Evolutionary conservation across 2,329 filamentous ascomycete species (phyloP).

Genomic region (Fusarium sp.): DNA sequence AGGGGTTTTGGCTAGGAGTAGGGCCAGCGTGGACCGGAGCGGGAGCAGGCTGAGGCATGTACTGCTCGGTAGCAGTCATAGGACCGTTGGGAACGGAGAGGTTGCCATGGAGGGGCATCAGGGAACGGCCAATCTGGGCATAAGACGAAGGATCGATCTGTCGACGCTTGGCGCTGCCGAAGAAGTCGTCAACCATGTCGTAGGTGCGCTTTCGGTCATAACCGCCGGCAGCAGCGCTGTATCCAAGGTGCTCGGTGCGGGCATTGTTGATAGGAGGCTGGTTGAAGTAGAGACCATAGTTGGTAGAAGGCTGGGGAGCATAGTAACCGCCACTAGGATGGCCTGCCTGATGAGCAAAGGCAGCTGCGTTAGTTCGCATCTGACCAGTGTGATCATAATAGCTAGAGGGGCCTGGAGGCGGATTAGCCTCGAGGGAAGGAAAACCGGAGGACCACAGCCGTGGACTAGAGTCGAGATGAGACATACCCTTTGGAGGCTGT

Average conservation of each 20-base stretch:
- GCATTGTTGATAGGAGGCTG: constrained; percentile 64
- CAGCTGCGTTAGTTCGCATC: constrained; percentile 65
- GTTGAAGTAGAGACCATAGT: constrained; percentile 83
- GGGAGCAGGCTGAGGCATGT: constrained; percentile 58
- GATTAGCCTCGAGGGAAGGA: constrained; percentile 54
- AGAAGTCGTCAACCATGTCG: constrained; percentile 92
- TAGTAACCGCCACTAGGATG: constrained; percentile 66
- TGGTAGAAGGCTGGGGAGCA: constrained; percentile 62
- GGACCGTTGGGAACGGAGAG: constrained; percentile 68
- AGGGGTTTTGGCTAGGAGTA: constrained; percentile 66
- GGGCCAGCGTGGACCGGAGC: constrained; percentile 63
- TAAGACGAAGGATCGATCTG: constrained; percentile 92
- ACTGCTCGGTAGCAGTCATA: constrained; percentile 60
- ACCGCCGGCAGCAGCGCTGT: constrained; percentile 61
- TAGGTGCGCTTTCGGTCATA: constrained; percentile 86
- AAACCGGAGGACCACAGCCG: constrained; percentile 30
- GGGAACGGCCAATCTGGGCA: constrained; percentile 86
- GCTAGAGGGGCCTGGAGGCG: constrained; percentile 60
- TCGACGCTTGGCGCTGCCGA: constrained; percentile 90
- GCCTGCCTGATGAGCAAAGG: constrained; percentile 66
- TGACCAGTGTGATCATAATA: constrained; percentile 74
- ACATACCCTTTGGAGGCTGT: constrained; percentile 64
- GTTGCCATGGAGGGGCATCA: constrained; percentile 82
- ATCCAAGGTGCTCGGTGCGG: constrained; percentile 71
- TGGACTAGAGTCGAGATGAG: constrained; percentile 27